Evolutionary conservation across 164 flowering plant genomes (phyloP), one percentile per base, ranked within the genome.

Genomic region (Brasenia schreberi): DNA sequence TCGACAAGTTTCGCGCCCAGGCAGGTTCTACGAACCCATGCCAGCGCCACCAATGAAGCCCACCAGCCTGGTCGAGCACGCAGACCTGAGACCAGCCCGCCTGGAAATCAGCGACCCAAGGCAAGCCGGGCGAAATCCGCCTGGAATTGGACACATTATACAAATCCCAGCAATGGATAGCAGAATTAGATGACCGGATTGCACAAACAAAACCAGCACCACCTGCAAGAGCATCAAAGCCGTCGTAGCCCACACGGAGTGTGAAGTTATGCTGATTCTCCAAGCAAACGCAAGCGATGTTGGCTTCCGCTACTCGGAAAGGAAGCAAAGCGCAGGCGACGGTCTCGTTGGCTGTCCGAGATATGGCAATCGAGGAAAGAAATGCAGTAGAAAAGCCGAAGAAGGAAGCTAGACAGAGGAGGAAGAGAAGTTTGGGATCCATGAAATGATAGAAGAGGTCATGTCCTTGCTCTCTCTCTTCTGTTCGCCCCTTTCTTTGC

Each of bases 41-140:
- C 88, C 82, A 73, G 71, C 75, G 89, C 96, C 93, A 87, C 73
- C 96, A 88, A 6, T 61, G 19, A 4, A 86, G 73, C 6, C 68
- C 45, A 14, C 64, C 67, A 19, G 80, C 76, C 42, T 64, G 70
- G 10, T 19, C 69, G 18, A 81, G 49, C 0, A 86, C 96, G 58
- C 97, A 91, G 60, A 89, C 44, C 17, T 68, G 85, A 5, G 83
- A 67, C 18, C 76, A 71, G 18, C 94, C 92, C 0, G 92, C 78
- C 1, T 64, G 79, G 1, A 91, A 75, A 5, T 84, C 53, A 12
- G 4, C 81, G 0, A 43, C 53, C 0, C 85, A 58, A 39, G 63
- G 64, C 0, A 81, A 78, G 56, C 90, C 92, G 0, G 0, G 18
- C 69, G 87, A 85, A 62, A 89, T 76, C 44, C 87, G 70, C 66